Conservation (phyloP, 371 early-diverging fungal genomes). For the Synchytrium microbalum region DNA sequence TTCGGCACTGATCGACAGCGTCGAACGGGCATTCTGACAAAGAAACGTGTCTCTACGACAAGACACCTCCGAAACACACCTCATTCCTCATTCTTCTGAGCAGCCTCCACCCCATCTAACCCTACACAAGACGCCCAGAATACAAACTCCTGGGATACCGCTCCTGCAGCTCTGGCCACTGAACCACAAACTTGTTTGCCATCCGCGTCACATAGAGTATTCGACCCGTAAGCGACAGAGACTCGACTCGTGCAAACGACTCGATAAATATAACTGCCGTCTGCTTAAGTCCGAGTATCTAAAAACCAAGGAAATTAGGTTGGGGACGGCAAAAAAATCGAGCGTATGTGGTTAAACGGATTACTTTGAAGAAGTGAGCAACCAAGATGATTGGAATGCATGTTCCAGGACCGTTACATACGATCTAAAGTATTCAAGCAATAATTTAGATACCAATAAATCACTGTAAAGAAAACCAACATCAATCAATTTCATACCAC, state of each 20-base stretch:
- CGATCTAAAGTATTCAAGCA: slow-evolving; percentile 37
- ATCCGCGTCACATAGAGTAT: slow-evolving; percentile 56
- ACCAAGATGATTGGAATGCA: slow-evolving; percentile 70
- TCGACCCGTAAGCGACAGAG: slow-evolving; percentile 77
- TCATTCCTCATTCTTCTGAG: background rate
- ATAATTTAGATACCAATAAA: background rate
- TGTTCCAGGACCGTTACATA: slow-evolving; percentile 94
- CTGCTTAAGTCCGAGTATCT: slow-evolving; percentile 47
- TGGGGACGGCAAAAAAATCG: background rate
- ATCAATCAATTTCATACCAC: slow-evolving; percentile 34
- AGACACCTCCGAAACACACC: background rate
- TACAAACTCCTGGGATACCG: slow-evolving; percentile 60
- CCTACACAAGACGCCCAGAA: slow-evolving; percentile 61
- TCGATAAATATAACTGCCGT: slow-evolving; percentile 73
- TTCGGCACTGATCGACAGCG: too few species aligned
- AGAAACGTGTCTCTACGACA: too few species aligned
- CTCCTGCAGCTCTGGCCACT: slow-evolving; percentile 66
- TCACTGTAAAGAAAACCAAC: background rate
- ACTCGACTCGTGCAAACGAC: slow-evolving; percentile 79
- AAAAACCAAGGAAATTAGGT: background rate
- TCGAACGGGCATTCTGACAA: too few species aligned
- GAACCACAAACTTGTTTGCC: slow-evolving; percentile 82
- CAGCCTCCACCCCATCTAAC: background rate
- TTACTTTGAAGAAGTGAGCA: slow-evolving; percentile 53
- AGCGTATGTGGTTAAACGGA: slow-evolving; percentile 6